Evolutionary conservation across 116 monocot species (phyloP).

Genomic region (Posidonia oceanica): DNA sequence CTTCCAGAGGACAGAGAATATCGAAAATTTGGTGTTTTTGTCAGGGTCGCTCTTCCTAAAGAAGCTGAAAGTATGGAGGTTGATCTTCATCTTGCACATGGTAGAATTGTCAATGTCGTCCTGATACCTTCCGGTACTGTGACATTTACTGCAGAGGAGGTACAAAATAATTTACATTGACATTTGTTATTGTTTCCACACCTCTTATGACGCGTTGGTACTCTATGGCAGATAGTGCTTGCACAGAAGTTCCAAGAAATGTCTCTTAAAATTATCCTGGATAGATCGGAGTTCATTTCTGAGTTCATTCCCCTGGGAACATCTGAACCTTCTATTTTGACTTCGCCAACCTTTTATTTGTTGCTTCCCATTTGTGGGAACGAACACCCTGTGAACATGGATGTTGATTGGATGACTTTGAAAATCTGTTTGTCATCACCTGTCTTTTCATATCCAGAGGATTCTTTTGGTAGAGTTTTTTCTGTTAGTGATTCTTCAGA

Average conservation of each 20-base stretch:
- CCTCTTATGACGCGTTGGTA: slow-evolving; percentile 12
- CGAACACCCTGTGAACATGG: slow-evolving; percentile 13
- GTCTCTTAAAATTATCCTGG: slow-evolving; percentile 76
- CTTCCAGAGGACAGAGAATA: slow-evolving; percentile 73
- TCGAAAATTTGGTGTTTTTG: slow-evolving; percentile 61
- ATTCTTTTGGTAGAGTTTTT: slow-evolving; percentile 11
- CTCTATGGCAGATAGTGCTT: slow-evolving; percentile 41
- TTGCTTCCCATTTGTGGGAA: slow-evolving; percentile 60
- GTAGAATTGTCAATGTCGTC: slow-evolving; percentile 65
- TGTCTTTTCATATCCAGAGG: slow-evolving; percentile 25
- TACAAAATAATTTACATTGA: slow-evolving; percentile 5
- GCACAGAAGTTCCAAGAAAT: slow-evolving; percentile 83
- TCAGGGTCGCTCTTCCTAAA: slow-evolving; percentile 51
- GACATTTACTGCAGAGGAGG: slow-evolving; percentile 55
- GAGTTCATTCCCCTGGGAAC: slow-evolving; percentile 40
- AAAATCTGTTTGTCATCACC: slow-evolving; percentile 70
- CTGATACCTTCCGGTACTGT: slow-evolving; percentile 36
- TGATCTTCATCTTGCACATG: slow-evolving; percentile 82
- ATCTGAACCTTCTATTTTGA: slow-evolving; percentile 8
- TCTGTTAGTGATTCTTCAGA: slow-evolving; percentile 11
- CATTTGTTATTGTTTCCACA: neutral
- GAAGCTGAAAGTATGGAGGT: slow-evolving; percentile 76
- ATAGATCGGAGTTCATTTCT: slow-evolving; percentile 48
- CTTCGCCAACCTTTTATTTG: slow-evolving; percentile 47
- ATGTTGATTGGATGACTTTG: slow-evolving; percentile 68